These are phyloP conservation scores for Salvia miltiorrhiza DNA, from an alignment of 257 asterid genomes.

Conservation along the genomic window DNA sequence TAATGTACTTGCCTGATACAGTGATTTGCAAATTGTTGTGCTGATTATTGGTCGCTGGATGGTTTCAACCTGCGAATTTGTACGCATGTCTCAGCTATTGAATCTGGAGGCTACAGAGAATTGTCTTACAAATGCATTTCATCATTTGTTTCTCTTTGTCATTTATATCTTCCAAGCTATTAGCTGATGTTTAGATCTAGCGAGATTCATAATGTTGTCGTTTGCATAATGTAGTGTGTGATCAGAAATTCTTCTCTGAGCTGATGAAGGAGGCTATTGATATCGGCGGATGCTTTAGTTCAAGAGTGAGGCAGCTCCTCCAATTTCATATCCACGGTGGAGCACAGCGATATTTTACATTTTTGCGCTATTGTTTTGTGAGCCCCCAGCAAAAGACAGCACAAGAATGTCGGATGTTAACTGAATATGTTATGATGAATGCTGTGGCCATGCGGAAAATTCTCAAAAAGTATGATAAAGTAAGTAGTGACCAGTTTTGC, in stretches of 20 bases:
- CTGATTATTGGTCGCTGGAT: not conserved
- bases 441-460: constrained; percentile 85
- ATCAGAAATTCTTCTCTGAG: constrained; percentile 72
- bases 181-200: not conserved
- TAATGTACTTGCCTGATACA: not conserved
- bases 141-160: not conserved
- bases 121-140: not conserved
- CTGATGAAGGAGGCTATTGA: constrained; percentile 81
- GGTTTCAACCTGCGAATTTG: not conserved
- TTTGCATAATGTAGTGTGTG: constrained; percentile 55
- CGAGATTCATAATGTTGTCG: not conserved
- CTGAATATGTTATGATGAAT: constrained; percentile 74
- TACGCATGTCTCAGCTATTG: not conserved
- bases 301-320: constrained; percentile 74
- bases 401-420: constrained; percentile 57
- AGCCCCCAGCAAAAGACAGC: constrained; percentile 52
- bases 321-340: constrained; percentile 59
- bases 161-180: not conserved
- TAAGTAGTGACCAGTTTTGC: constrained; percentile 18
- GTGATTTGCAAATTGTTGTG: not conserved
- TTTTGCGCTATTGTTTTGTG: constrained; percentile 50
- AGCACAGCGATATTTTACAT: constrained; percentile 44
- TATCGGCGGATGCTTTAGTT: constrained; percentile 72
- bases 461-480: constrained; percentile 91
- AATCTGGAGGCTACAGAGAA: not conserved